Evolutionary conservation across 2,329 filamentous ascomycete species (phyloP), one percentile per base, ranked within the genome.

Genomic region (Ceratocystis smalleyi): DNA sequence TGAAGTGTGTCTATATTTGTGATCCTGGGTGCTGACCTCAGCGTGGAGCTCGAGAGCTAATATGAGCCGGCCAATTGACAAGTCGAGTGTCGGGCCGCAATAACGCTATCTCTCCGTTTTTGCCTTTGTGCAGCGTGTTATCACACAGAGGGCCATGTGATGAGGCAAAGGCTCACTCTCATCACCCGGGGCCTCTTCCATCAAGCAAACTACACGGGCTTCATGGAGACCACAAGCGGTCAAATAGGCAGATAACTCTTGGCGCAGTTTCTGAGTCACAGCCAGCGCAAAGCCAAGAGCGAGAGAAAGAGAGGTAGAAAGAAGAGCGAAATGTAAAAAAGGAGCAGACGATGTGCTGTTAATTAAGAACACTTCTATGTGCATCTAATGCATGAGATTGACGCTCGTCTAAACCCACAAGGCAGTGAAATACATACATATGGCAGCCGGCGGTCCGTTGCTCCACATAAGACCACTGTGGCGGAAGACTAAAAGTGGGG

Each of bases 391-490:
- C 54, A 57, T 57, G 27, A 35, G 54, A 57, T 57, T 5, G 54
- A 57, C 15, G 54, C 27, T 35, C 6, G 19, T 57, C 54, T 35
- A 35, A 57, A 35, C 54, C 54, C 54, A 35, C 54, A 35, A 57
- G 54, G 54, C 54, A 35, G 54, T 57, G 54, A 57, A 57, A 35
- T 57, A 19, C 27, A 57, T n/a, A 57, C 54, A 35, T 35, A 57
- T 57, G 54, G 54, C 54, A 57, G 54, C 30, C 5, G n/a, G 54
- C 54, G 54, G 54, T 35, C 54, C 17, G 54, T 35, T 5, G 17
- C 27, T 57, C 54, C 15, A 12, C 27, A 35, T 57, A 35, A 57
- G 27, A n/a, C 54, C 54, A 57, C 27, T 57, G 54, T 57, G 54
- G 54, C 54, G 54, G 27, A 57, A 57, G 54, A 57, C 30, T 7